Percentiles rank a stretch among this genome's conserved stretches.
These are phyloP conservation scores for Huntiella moniliformis DNA, from an alignment of 2,329 filamentous ascomycete genomes.

Conservation along the genomic window DNA sequence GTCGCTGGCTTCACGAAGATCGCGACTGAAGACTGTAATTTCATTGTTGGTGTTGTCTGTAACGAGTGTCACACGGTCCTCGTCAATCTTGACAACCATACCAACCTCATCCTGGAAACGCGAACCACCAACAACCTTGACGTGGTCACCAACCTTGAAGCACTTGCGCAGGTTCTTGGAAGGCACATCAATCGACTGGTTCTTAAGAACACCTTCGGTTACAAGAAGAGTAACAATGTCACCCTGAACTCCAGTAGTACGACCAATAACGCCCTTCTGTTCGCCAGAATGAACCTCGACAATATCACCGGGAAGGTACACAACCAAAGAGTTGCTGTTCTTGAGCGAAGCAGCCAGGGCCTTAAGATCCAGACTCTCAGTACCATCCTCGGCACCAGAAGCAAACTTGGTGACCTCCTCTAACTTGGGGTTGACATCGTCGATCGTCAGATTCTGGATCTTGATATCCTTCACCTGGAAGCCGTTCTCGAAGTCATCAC, in stretches of 20 bases:
- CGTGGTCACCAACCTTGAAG: conserved; percentile 86
- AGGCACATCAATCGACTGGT: conserved; percentile 79
- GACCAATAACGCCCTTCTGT: conserved; percentile 78
- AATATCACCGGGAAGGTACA: conserved; percentile 83
- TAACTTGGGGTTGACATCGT: conserved; percentile 78
- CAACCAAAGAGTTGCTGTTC: conserved; percentile 59
- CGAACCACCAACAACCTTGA: conserved; percentile 95
- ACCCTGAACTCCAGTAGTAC: conserved; percentile 65
- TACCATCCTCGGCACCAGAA: conserved; percentile 72
- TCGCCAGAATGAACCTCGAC: conserved; percentile 93
- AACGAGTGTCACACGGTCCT: conserved; percentile 80
- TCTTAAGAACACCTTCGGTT: conserved; percentile 60
- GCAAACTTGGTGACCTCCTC: conserved; percentile 95
- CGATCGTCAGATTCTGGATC: conserved; percentile 66
- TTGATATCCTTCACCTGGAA: conserved; percentile 91
- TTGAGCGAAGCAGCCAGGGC: conserved; percentile 81
- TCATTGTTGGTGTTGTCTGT: conserved; percentile 86
- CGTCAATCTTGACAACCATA: conserved; percentile 85
- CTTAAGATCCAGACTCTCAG: conserved; percentile 80
- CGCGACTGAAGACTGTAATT: conserved; percentile 95
- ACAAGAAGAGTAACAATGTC: conserved; percentile 86
- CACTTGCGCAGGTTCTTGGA: conserved; percentile 82
- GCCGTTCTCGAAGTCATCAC: conserved; percentile 79
- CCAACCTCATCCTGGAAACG: conserved; percentile 89
- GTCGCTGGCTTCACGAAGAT: conserved; percentile 81